phyloP scores from a whole-genome alignment of 345 rosid species.

The Clarkia xantiana region DNA sequence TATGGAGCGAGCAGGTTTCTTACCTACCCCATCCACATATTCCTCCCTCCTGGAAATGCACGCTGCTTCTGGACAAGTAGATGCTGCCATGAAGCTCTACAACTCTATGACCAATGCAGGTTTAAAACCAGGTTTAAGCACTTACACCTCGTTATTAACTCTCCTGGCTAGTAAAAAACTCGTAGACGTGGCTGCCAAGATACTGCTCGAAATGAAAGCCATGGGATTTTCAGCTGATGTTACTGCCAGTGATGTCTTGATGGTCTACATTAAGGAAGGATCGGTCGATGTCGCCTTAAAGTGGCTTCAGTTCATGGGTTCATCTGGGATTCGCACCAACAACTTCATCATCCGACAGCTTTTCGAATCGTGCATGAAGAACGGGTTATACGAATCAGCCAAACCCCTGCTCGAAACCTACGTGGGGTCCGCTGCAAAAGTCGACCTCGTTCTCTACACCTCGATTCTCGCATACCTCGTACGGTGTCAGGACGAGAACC shows the following conservation, averaged over 20 bases:
- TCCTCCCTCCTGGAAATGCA: constrained; percentile 94
- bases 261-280: constrained; percentile 92
- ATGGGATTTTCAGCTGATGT: constrained; percentile 89
- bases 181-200: constrained; percentile 87
- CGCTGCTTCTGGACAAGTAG: constrained; percentile 82
- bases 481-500: constrained; percentile 75
- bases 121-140: constrained; percentile 77
- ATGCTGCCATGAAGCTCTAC: constrained; percentile 83
- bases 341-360: constrained; percentile 85
- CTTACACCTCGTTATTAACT: constrained; percentile 60
- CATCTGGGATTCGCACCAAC: constrained; percentile 82
- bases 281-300: constrained; percentile 78
- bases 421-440: constrained; percentile 70
- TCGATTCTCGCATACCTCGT: constrained; percentile 89
- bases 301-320: constrained; percentile 93
- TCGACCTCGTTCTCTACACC: constrained; percentile 88
- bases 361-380: constrained; percentile 94
- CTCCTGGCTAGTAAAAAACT: constrained; percentile 85
- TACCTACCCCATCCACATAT: constrained; percentile 83
- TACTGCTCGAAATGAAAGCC: constrained; percentile 88
- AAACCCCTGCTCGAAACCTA: constrained; percentile 85
- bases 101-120: constrained; percentile 93
- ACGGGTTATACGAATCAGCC: constrained; percentile 64
- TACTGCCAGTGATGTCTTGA: constrained; percentile 85
- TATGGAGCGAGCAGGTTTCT: constrained; percentile 91